A percentile compares a stretch with the other conserved stretches of the same genome.
phyloP scores from a whole-genome alignment of 805 yeast genomes.

The Starmerella powellii region DNA sequence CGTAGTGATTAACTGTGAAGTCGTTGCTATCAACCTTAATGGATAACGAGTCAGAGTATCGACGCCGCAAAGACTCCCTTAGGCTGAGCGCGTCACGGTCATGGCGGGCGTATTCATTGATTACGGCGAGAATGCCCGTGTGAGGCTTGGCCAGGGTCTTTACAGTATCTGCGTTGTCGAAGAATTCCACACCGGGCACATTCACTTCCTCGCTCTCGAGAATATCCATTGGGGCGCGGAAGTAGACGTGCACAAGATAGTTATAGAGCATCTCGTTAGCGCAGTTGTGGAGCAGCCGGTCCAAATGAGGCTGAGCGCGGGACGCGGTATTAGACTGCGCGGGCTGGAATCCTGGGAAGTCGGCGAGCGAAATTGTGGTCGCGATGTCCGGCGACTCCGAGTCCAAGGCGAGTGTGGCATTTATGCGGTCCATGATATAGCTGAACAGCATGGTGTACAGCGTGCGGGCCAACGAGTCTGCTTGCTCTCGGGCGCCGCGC shows the following conservation, averaged over 20 bases:
- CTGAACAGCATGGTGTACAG: conserved; percentile 31
- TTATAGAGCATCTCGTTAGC: conserved; percentile 34
- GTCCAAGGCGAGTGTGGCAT: conserved; percentile 27
- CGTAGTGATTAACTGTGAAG: conserved; percentile 44
- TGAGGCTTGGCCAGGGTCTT: conserved; percentile 38
- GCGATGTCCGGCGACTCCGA: conserved; percentile 23
- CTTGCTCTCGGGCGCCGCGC: conserved; percentile 33
- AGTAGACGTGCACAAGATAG: conserved; percentile 30
- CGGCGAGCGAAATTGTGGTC: conserved; percentile 30
- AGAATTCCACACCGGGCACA: conserved; percentile 44
- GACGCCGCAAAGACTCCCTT: conserved; percentile 25
- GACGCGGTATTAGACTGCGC: conserved; percentile 15
- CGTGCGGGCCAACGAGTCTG: conserved; percentile 34
- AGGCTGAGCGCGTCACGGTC: conserved; percentile 28
- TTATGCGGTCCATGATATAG: conserved; percentile 32
- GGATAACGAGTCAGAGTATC: conserved; percentile 27
- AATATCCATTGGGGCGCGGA: conserved; percentile 30
- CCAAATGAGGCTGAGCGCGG: conserved; percentile 27
- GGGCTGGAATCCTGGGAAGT: conserved; percentile 34
- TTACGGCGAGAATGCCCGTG: conserved; percentile 29
- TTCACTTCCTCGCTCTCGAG: conserved; percentile 34
- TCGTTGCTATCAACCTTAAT: conserved; percentile 32
- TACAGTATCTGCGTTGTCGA: conserved; percentile 46
- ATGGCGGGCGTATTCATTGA: conserved; percentile 31
- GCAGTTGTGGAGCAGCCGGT: conserved; percentile 32